These are phyloP conservation scores for Typha latifolia DNA, from an alignment of 176 grass and related monocot species.

Conservation along the genomic window DNA sequence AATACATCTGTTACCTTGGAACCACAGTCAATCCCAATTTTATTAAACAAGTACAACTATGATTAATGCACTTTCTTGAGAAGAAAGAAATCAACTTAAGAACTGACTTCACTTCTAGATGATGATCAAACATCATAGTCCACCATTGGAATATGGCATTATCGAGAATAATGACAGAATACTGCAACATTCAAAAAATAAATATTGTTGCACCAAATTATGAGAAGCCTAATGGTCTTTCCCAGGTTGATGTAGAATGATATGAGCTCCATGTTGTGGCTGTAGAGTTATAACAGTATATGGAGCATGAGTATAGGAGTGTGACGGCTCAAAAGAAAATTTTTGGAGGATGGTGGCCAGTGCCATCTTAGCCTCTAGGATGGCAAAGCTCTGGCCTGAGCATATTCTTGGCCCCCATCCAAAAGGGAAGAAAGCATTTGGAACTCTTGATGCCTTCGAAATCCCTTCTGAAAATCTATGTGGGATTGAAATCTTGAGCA, in stretches of 20 bases:
- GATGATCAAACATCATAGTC: no score
- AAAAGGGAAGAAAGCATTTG: conserved; percentile 48
- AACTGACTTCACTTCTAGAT: no score
- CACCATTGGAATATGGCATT: no score
- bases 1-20: no score
- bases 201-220: no score
- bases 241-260: conserved; percentile 16
- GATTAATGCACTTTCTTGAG: no score
- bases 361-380: conserved; percentile 67
- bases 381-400: conserved; percentile 58
- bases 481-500: conserved; percentile 45
- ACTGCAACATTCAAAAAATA: no score
- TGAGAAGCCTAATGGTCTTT: not conserved
- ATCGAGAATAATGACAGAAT: no score
- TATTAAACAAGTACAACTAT: no score
- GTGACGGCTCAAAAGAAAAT: conserved; percentile 47
- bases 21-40: no score
- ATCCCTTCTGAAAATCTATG: conserved; percentile 54
- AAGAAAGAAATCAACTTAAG: no score
- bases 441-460: conserved; percentile 45
- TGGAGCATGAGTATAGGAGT: conserved; percentile 48
- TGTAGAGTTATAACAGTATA: conserved; percentile 29
- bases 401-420: conserved; percentile 65
- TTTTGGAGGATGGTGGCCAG: conserved; percentile 49
- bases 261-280: conserved; percentile 59